Conservation (phyloP, 1,284 basidiomycete species). For the Naganishia cerealis region DNA sequence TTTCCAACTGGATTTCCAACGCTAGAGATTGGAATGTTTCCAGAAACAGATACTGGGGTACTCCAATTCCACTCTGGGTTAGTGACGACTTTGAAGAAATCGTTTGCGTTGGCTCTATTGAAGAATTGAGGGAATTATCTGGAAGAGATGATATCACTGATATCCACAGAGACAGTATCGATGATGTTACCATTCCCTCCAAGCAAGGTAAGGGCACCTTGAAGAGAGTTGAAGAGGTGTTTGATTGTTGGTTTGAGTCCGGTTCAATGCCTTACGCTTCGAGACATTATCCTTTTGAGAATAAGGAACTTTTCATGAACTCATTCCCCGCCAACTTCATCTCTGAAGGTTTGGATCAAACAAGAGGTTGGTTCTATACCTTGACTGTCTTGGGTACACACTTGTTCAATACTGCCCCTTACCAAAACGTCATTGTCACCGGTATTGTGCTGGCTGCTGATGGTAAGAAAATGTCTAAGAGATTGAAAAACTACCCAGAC, state of each 20-base stretch:
- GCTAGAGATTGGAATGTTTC: slow-evolving; percentile 99
- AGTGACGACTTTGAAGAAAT: slow-evolving; percentile 92
- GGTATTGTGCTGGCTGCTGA: slow-evolving; percentile 94
- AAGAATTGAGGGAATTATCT: slow-evolving; percentile 84
- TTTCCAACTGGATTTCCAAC: slow-evolving; percentile 95
- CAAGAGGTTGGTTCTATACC: slow-evolving; percentile 99
- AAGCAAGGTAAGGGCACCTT: slow-evolving; percentile 84
- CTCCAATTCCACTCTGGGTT: slow-evolving; percentile 94
- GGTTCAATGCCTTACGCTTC: slow-evolving; percentile 99
- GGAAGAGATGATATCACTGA: slow-evolving; percentile 86
- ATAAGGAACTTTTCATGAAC: slow-evolving; percentile 68
- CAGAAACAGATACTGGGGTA: slow-evolving; percentile 98
- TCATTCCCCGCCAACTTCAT: slow-evolving; percentile 97
- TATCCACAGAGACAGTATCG: slow-evolving; percentile 90
- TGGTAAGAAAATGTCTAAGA: slow-evolving; percentile 99
- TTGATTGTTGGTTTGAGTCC: slow-evolving; percentile 99
- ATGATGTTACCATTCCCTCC: slow-evolving; percentile 94
- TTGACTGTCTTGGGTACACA: slow-evolving; percentile 92
- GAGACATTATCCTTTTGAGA: slow-evolving; percentile 96
- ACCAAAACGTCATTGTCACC: slow-evolving; percentile 97
- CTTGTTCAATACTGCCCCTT: slow-evolving; percentile 87
- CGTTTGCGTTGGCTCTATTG: slow-evolving; percentile 82
- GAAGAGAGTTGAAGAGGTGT: slow-evolving; percentile 91
- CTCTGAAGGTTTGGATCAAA: slow-evolving; percentile 94
- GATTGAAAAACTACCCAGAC: slow-evolving; percentile 94